Percentiles rank a stretch among this genome's conserved stretches.
Evolutionary conservation across 345 rosid species (phyloP).

Genomic region (Anacardium occidentale): DNA sequence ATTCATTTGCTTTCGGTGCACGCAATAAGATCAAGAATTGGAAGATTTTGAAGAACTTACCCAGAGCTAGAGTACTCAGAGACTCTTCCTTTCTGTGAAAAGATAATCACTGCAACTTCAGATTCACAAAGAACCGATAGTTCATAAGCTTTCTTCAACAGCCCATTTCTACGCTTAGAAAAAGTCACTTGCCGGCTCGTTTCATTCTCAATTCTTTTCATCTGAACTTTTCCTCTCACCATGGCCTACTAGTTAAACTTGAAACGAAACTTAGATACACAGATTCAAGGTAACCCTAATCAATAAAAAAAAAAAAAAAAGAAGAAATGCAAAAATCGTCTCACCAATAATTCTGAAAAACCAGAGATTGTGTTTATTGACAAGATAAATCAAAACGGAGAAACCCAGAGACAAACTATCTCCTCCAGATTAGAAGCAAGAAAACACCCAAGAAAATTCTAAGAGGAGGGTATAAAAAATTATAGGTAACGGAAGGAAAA

Average conservation of each 20-base stretch:
- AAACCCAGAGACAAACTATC: not conserved
- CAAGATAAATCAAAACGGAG: not conserved
- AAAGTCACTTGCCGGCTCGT: conserved; percentile 65
- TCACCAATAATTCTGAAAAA: conserved; percentile 11
- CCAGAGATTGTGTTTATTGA: conserved; percentile 6
- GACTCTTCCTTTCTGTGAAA: conserved; percentile 55
- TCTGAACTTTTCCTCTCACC: conserved; percentile 62
- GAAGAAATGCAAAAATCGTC: not conserved
- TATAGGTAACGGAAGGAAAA: not conserved
- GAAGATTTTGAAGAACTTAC: conserved; percentile 30
- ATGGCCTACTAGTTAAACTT: conserved; percentile 28
- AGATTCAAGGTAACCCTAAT: conserved; percentile 12
- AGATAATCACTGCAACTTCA: conserved; percentile 51
- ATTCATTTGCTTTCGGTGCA: not conserved
- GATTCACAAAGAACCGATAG: conserved; percentile 66
- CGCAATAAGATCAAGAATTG: not conserved
- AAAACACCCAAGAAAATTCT: not conserved
- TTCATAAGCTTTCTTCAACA: conserved; percentile 61
- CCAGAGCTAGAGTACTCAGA: conserved; percentile 43
- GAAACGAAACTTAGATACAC: not conserved
- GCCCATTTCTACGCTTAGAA: conserved; percentile 54
- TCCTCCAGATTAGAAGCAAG: not conserved
- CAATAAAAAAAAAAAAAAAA: not conserved
- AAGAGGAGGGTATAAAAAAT: not conserved
- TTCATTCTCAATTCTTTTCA: conserved; percentile 54